A percentile compares a stretch with the other conserved stretches of the same genome.
Evolutionary conservation across 139 green algal species (phyloP).

Genomic region (Chlamydomonas sp.): DNA sequence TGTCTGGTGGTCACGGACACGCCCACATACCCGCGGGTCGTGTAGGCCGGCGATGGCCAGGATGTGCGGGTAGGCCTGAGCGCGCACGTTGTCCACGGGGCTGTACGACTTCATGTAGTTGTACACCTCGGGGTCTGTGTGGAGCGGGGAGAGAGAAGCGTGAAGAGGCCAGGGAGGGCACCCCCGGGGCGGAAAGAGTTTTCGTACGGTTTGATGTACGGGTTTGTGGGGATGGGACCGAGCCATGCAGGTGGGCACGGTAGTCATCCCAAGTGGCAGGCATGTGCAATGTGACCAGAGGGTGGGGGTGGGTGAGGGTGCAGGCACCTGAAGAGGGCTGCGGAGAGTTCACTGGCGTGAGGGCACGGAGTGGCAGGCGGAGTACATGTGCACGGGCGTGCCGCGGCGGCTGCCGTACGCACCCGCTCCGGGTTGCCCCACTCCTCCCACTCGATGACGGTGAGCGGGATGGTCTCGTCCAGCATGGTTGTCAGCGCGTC

Average conservation of each 20-base stretch:
- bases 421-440: constrained; percentile 48
- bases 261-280: no score
- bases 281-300: background rate
- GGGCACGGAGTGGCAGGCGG: no score
- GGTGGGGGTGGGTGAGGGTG: background rate
- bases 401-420: constrained; percentile 66
- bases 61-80: constrained; percentile 84
- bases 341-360: background rate
- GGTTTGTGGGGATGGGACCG: no score
- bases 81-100: constrained; percentile 90
- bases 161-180: no score
- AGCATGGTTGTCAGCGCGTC: constrained; percentile 88
- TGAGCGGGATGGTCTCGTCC: constrained; percentile 85
- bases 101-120: constrained; percentile 90
- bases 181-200: no score
- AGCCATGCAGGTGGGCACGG: no score
- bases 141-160: no score
- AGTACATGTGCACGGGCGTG: no score
- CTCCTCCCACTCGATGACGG: constrained; percentile 80
- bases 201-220: no score
- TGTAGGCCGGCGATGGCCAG: constrained; percentile 86
- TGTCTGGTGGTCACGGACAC: background rate
- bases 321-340: background rate
- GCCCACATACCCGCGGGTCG: constrained; percentile 75
- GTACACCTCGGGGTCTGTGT: constrained; percentile 72